Evolutionary conservation across 1,284 basidiomycete species (phyloP), one percentile per base, ranked within the genome.

Genomic region (Bondarzewia mesenterica): DNA sequence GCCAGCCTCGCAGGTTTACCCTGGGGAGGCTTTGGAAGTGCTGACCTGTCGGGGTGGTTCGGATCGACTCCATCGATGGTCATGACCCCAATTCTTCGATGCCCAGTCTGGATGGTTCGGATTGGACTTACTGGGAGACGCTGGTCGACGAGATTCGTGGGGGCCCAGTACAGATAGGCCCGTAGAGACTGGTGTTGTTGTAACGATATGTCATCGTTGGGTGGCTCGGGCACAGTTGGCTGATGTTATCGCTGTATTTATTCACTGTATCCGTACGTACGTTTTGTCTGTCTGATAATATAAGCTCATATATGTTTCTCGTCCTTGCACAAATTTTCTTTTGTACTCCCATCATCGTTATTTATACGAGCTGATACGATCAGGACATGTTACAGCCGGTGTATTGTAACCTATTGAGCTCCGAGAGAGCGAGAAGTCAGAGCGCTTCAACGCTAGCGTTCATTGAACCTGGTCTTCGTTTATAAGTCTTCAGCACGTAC

Each of bases 101-200:
- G 46, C 64, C 69, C 44, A 74, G 71, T 12, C 57, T 77, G 38
- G 85, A 85, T 53, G 79, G 80, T 12, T 75, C 78, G 23, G 87
- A 89, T 63, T 86, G 82, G 77, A 80, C 70, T 52, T 89, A 89
- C 58, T 89, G 87, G 87, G 86, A 89, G 63, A 80, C 77, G 26
- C 63, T 89, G 52, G 83, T 89, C 14, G 85, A 80, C 58, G 82
- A 85, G 57, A 84, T 89, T 50, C 80, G 83, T 50, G 75, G 75
- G 41, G 76, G 68, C 22, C 73, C 72, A 38, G 70, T 58, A 20
- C 49, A 48, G 42, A 51, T 46, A 20, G 8, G 25, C 7, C 16
- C 15, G 18, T 21, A 5, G 16, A 21, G 16, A 16, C 3, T 40
- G 22, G 15, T 47, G 18, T 35, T 21, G 27, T 42, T 27, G 22